These are phyloP conservation scores for Ricinus communis DNA, from an alignment of 345 rosid genomes.

Conservation along the genomic window DNA sequence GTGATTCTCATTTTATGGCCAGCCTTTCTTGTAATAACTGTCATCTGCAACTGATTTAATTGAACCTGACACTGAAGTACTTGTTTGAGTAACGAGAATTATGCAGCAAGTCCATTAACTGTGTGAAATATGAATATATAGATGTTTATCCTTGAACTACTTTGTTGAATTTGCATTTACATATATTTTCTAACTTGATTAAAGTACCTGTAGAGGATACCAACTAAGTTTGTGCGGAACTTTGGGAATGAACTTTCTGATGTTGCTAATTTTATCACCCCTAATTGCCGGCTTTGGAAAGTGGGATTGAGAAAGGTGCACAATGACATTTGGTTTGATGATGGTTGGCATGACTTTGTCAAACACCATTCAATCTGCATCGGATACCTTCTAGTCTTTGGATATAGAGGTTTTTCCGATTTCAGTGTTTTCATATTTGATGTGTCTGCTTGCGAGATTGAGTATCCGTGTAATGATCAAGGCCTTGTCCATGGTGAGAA, in stretches of 20 bases:
- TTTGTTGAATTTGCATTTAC: background rate
- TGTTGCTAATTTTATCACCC: slow-evolving; percentile 28
- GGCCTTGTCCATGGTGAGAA: slow-evolving; percentile 15
- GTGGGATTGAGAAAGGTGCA: slow-evolving; percentile 32
- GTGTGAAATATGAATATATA: no score
- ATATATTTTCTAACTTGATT: background rate
- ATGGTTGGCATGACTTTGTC: slow-evolving; percentile 43
- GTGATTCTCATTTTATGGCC: no score
- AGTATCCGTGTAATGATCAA: slow-evolving; percentile 19
- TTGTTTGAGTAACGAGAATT: no score
- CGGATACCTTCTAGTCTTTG: slow-evolving; percentile 41
- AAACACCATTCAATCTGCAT: slow-evolving; percentile 32
- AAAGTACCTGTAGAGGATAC: slow-evolving; percentile 35
- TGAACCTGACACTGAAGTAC: background rate
- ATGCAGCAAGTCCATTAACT: no score
- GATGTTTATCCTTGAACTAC: no score
- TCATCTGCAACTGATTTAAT: background rate
- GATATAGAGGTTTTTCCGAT: slow-evolving; percentile 33
- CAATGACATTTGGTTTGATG: slow-evolving; percentile 40
- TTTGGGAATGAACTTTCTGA: slow-evolving; percentile 38
- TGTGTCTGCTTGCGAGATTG: slow-evolving; percentile 38
- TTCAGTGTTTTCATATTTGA: slow-evolving; percentile 40
- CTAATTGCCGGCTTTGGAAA: slow-evolving; percentile 38
- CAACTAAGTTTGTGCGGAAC: slow-evolving; percentile 36
- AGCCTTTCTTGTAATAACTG: no score